phyloP scores from a whole-genome alignment of 306 rosid species.

The Lupinus albus region DNA sequence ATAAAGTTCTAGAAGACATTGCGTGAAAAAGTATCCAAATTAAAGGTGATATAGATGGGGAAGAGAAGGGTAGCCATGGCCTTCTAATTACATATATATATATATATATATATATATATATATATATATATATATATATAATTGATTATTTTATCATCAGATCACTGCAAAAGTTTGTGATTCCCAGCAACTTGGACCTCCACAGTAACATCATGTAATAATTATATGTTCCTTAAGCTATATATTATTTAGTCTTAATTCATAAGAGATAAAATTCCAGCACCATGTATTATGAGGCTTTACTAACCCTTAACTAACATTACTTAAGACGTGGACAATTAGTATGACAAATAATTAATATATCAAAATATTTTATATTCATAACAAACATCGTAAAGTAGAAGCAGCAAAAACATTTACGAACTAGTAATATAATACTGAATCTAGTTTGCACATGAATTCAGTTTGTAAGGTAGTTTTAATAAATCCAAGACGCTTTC shows the following conservation, averaged over 20 bases:
- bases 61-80: slow-evolving; percentile 47
- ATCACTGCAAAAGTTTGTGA: slow-evolving; percentile 30
- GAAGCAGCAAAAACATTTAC: background rate
- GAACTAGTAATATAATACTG: background rate
- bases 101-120: background rate
- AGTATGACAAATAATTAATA: background rate
- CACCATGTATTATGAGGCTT: background rate
- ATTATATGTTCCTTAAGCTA: background rate
- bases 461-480: background rate
- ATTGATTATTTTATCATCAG: slow-evolving; percentile 3
- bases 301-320: background rate
- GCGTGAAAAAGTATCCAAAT: slow-evolving; percentile 40
- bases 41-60: slow-evolving; percentile 40
- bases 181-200: slow-evolving; percentile 37
- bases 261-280: background rate
- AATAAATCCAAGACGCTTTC: background rate
- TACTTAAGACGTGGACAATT: background rate
- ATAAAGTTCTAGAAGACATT: slow-evolving; percentile 37
- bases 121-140: background rate
- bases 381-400: background rate
- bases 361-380: background rate
- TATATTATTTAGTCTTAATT: background rate
- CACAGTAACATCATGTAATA: slow-evolving; percentile 28
- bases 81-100: slow-evolving; percentile 3
- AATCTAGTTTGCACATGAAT: background rate